A percentile compares a stretch with the other conserved stretches of the same genome.
phyloP scores from a whole-genome alignment of 495 filamentous ascomycete genomes.

The Echria macrotheca region DNA sequence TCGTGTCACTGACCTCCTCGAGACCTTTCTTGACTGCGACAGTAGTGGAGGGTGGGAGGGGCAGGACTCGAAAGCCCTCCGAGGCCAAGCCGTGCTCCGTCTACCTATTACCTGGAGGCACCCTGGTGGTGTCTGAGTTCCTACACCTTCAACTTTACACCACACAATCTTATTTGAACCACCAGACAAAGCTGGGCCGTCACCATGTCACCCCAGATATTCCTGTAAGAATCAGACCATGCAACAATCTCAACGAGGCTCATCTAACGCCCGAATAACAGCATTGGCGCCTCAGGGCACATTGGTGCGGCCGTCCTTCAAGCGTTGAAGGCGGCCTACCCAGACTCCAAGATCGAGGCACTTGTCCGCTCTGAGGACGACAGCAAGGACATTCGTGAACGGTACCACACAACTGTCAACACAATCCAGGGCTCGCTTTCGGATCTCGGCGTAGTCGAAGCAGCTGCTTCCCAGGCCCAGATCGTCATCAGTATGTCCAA shows the following conservation, averaged over 20 bases:
- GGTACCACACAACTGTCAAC: not conserved
- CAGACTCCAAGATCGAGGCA: slow-evolving; percentile 2
- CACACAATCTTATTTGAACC: too few species aligned
- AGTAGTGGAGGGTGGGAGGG: too few species aligned
- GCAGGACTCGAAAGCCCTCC: too few species aligned
- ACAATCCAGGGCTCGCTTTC: not conserved
- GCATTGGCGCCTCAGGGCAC: slow-evolving; percentile 14
- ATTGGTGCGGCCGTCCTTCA: slow-evolving; percentile 15
- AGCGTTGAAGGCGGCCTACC: not conserved
- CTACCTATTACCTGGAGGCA: too few species aligned
- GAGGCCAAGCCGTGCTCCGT: too few species aligned
- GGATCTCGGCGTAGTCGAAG: not conserved
- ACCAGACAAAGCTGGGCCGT: too few species aligned
- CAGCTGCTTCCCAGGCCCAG: slow-evolving; percentile 4
- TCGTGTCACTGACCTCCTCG: too few species aligned
- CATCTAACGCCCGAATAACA: slow-evolving; percentile 1
- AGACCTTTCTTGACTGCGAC: too few species aligned
- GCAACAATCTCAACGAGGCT: not conserved
- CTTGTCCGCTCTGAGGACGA: slow-evolving; percentile 11
- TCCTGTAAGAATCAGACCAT: not conserved
- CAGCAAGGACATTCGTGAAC: not conserved
- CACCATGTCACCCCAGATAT: not conserved
- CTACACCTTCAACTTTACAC: too few species aligned
- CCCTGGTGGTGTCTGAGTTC: too few species aligned
- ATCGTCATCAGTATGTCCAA: slow-evolving; percentile 14